Conservation (phyloP, 2,329 filamentous ascomycete genomes). For the Fusarium redolens region DNA sequence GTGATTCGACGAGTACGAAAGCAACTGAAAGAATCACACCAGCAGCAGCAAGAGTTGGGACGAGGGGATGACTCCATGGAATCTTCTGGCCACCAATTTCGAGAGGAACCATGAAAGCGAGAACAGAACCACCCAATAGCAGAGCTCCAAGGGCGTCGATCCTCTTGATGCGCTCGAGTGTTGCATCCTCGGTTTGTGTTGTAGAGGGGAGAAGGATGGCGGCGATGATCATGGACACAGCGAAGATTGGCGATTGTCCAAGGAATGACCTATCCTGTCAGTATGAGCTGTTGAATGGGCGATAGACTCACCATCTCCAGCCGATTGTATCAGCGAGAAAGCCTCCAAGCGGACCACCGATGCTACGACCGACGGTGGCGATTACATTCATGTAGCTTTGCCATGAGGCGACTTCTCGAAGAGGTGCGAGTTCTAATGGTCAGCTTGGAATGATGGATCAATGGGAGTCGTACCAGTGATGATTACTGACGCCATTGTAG, state of each 20-base stretch:
- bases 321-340: slow-evolving; percentile 70
- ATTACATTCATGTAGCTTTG: slow-evolving; percentile 65
- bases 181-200: background rate
- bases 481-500: slow-evolving; percentile 50
- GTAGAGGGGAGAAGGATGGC: background rate
- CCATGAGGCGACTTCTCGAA: slow-evolving; percentile 65
- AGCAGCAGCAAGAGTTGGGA: slow-evolving; percentile 52
- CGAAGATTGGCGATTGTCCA: background rate
- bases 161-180: slow-evolving; percentile 16
- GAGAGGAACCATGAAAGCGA: slow-evolving; percentile 63
- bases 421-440: slow-evolving; percentile 58
- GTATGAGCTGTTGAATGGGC: fast-evolving
- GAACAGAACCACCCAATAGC: slow-evolving; percentile 65
- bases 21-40: slow-evolving; percentile 54
- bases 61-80: slow-evolving; percentile 59
- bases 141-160: slow-evolving; percentile 67
- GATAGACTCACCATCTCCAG: slow-evolving; percentile 63
- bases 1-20: slow-evolving; percentile 59
- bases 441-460: background rate
- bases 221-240: background rate
- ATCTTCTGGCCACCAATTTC: slow-evolving; percentile 65
- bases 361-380: slow-evolving; percentile 61
- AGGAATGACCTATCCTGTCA: slow-evolving; percentile 58
- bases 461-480: background rate
- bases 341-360: slow-evolving; percentile 67